Evolutionary conservation across 306 rosid species (phyloP), one percentile per base, ranked within the genome.

Genomic region (Fragaria ananassa): DNA sequence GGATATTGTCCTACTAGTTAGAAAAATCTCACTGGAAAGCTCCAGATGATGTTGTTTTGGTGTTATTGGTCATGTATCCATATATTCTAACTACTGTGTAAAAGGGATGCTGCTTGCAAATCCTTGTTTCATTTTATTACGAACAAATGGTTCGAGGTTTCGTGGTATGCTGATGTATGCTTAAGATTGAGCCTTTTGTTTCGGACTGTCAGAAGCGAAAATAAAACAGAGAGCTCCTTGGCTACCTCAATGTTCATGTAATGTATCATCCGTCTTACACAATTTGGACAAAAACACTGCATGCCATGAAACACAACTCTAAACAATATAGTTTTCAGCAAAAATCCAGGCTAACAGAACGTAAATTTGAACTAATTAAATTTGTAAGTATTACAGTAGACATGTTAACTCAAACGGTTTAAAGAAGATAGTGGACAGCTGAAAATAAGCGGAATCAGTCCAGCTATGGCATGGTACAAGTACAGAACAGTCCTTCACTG

Each of bases 81-180:
- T 76, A 83, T 70, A 83, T 75, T 86, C 82, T 68, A 78, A 80
- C 79, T 79, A 74, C 80, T 82, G 84, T 82, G 84, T 88, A 85
- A 85, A 91, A 78, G 76, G 56, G 68, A 81, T 81, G 75, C 80
- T 80, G 87, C 79, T 88, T 44, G 76, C 70, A 79, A 47, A 68
- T 19, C 21, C 63, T 66, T 67, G 13, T 31, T 35, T 46, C 65
- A 21, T 65, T 56, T 4, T 53, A 7, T 10, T 6, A 19, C 41
- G 15, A 58, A 25, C 57, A 79, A 72, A 67, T 51, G 58, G 65
- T n/a, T 64, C 25, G 9, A 63, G 71, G 61, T 69, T 42, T 31
- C 39, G 29, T 35, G 27, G 47, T 35, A 12, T 4, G 62, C 72
- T 27, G 62, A 39, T 14, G 62, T 19, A 6, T 6, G 58, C 17